A percentile compares a stretch with the other conserved stretches of the same genome.
Evolutionary conservation across 1,284 basidiomycete genomes (phyloP).

Genomic region (Polyporus tsugae): DNA sequence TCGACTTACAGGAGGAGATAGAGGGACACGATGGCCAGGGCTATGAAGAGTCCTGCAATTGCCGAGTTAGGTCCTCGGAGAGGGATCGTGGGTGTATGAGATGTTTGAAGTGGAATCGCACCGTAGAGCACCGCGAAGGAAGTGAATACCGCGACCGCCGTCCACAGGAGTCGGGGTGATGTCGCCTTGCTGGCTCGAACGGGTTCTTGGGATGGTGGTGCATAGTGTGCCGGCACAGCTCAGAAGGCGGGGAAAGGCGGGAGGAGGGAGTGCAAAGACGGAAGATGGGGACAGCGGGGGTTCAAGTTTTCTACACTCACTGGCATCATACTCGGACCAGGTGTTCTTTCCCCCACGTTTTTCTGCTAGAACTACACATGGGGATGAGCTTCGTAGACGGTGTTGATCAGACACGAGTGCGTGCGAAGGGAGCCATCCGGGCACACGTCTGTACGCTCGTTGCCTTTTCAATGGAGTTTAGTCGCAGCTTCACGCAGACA

Average conservation of each 20-base stretch:
- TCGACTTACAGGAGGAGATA: neutral
- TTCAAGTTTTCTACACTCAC: neutral
- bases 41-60: neutral
- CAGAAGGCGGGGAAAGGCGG: neutral
- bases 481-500: neutral
- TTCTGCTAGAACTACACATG: neutral
- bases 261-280: neutral
- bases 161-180: neutral
- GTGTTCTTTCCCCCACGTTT: neutral
- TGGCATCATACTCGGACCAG: neutral
- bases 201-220: neutral
- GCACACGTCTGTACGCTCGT: neutral
- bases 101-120: too few relatives aligned
- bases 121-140: neutral
- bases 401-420: neutral
- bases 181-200: neutral
- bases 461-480: neutral
- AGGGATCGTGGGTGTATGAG: neutral
- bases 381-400: neutral
- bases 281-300: neutral
- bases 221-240: slow-evolving; percentile 9
- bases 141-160: neutral
- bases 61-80: neutral
- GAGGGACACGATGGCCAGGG: neutral
- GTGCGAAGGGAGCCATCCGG: neutral